These are phyloP conservation scores for Termitomyces sp. DNA, from an alignment of 768 basidiomycete species.

Conservation along the genomic window DNA sequence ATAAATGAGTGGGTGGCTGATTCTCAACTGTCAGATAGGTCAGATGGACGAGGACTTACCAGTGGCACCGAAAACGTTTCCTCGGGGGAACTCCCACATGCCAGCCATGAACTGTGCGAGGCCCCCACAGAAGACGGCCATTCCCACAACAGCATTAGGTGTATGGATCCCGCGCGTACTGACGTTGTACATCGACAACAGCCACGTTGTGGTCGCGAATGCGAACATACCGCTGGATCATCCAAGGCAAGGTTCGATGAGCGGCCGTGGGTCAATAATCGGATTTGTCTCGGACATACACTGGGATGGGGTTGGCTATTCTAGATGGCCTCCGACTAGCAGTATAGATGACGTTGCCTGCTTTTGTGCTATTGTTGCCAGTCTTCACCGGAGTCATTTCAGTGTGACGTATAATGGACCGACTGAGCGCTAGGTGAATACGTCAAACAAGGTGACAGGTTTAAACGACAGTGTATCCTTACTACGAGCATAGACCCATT, in stretches of 20 bases:
- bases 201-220: constrained; percentile 53
- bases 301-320: constrained; percentile 31
- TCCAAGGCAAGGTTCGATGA: not conserved
- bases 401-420: not conserved
- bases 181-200: constrained; percentile 68
- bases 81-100: constrained; percentile 71
- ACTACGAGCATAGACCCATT: not conserved
- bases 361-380: not conserved
- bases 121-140: constrained; percentile 74
- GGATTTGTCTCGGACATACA: constrained; percentile 20
- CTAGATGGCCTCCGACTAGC: constrained; percentile 16
- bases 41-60: constrained; percentile 29
- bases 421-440: not conserved
- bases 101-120: constrained; percentile 77
- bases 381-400: not conserved
- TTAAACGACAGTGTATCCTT: not conserved
- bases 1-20: not conserved
- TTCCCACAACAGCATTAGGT: constrained; percentile 69
- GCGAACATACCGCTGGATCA: constrained; percentile 31
- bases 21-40: not conserved
- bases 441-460: not conserved
- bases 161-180: constrained; percentile 42
- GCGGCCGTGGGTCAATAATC: not conserved
- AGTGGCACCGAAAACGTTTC: constrained; percentile 65
- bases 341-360: not conserved